Conservation (phyloP, 192 early-diverging fungal genomes). For the Phycomyces blakesleeanus region DNA sequence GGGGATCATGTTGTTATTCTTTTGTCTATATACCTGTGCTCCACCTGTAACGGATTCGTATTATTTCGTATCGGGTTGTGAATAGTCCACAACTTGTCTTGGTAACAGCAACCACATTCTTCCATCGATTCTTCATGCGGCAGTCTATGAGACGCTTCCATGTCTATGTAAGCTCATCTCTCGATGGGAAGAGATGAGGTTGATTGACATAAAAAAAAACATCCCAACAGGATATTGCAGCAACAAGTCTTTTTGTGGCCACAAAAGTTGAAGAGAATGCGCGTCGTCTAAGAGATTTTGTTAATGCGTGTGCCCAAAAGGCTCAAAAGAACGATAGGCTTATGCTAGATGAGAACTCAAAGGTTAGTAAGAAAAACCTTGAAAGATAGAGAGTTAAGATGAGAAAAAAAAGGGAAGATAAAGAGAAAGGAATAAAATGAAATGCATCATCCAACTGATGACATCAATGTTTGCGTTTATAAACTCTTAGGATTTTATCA, state of each 20-base stretch:
- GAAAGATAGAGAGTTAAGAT: too few species aligned
- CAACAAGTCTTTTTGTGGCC: conserved; percentile 58
- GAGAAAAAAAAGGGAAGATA: background rate
- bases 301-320: conserved; percentile 47
- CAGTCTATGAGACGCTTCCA: conserved; percentile 59
- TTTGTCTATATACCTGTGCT: background rate
- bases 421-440: background rate
- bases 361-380: conserved; percentile 20
- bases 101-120: conserved; percentile 63
- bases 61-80: background rate
- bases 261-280: conserved; percentile 58
- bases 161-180: conserved; percentile 53
- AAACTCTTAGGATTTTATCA: conserved; percentile 44
- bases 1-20: too few species aligned
- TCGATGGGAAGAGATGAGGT: background rate
- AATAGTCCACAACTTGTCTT: conserved; percentile 50
- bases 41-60: background rate
- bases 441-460: background rate
- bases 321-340: conserved; percentile 45
- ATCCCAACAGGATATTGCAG: conserved; percentile 49
- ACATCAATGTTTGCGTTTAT: background rate
- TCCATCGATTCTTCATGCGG: conserved; percentile 79
- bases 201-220: background rate
- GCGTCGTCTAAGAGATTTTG: conserved; percentile 50
- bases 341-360: conserved; percentile 24